Evolutionary conservation across 305 asterid genomes (phyloP).

Genomic region (Fraxinus nigra): DNA sequence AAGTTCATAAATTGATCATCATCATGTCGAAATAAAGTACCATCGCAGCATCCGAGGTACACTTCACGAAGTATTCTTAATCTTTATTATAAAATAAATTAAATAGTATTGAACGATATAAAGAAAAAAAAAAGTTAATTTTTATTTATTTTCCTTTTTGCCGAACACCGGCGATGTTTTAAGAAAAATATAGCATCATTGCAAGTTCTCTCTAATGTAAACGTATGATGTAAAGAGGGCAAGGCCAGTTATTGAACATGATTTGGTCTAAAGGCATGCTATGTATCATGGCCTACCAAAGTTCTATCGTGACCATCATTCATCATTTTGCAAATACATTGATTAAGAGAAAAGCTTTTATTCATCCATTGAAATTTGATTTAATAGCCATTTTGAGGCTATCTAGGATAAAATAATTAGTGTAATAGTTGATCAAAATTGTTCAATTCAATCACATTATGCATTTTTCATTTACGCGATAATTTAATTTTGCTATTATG

Average conservation of each 20-base stretch:
- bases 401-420: neutral
- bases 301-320: conserved; percentile 20
- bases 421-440: neutral
- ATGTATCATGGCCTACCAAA: conserved; percentile 35
- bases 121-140: neutral
- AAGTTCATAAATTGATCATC: neutral
- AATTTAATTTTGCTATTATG: neutral
- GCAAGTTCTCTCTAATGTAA: neutral
- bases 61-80: neutral
- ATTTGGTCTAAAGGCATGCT: conserved; percentile 42
- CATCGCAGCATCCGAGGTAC: neutral
- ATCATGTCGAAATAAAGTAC: neutral
- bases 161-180: neutral
- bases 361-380: neutral
- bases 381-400: neutral
- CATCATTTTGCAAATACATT: conserved; percentile 26
- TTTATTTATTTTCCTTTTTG: neutral
- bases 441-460: neutral
- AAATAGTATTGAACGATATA: neutral
- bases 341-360: neutral
- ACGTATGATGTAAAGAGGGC: conserved; percentile 27
- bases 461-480: neutral
- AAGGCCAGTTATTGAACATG: conserved; percentile 24
- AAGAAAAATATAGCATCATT: neutral
- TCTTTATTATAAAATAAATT: neutral